Conservation (phyloP, 1,284 basidiomycete genomes). For the Rhodotorula sp. region DNA sequence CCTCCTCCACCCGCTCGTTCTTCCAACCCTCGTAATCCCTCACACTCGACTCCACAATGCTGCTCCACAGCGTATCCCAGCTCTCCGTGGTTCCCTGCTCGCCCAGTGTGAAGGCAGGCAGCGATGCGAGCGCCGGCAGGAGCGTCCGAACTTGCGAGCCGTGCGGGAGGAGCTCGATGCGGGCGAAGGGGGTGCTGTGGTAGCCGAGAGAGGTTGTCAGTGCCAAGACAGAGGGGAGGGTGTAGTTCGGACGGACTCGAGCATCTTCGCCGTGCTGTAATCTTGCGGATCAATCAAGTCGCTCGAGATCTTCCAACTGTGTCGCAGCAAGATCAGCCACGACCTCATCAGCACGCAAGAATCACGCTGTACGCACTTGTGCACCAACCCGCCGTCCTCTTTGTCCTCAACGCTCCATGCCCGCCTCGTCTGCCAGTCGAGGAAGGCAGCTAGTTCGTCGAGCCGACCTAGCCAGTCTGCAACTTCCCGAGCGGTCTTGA, state of each 20-base stretch:
- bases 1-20: too few species aligned
- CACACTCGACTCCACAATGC: constrained; percentile 24
- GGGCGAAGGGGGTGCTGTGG: constrained; percentile 26
- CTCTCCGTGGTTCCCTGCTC: rapidly evolving
- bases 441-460: constrained; percentile 26
- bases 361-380: constrained; percentile 26
- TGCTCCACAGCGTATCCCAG: constrained; percentile 7
- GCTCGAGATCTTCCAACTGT: constrained; percentile 31
- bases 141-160: constrained; percentile 30
- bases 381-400: constrained; percentile 32
- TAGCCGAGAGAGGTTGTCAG: too few species aligned
- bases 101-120: not conserved
- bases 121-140: not conserved
- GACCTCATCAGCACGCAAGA: not conserved
- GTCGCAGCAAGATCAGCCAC: too few species aligned
- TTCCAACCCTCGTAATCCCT: constrained; percentile 10
- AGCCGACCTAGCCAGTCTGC: constrained; percentile 6
- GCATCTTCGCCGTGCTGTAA: constrained; percentile 34
- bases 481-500: constrained; percentile 9
- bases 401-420: constrained; percentile 38
- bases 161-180: constrained; percentile 29
- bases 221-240: not conserved
- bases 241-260: constrained; percentile 19
- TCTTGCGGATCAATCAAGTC: constrained; percentile 16
- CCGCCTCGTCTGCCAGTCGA: constrained; percentile 32